Evolutionary conservation across 1,284 basidiomycete genomes (phyloP).

Genomic region (Trichosporon sp.): DNA sequence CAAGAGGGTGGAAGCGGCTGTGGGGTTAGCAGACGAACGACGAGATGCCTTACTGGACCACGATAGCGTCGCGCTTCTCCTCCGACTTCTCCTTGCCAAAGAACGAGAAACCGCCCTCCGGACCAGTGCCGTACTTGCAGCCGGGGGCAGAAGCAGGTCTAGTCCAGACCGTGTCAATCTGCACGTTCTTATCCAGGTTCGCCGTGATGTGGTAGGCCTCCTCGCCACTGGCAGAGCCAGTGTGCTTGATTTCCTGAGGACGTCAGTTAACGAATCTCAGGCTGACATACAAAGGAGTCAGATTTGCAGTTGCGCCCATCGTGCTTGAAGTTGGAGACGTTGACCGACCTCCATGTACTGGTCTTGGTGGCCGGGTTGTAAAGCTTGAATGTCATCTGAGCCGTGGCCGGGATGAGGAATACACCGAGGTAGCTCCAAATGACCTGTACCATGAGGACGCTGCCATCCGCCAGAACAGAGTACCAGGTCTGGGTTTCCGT

Average conservation of each 20-base stretch:
- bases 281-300: constrained; percentile 68
- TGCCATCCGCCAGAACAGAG: constrained; percentile 73
- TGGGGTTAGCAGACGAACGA: neutral
- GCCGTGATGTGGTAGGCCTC: constrained; percentile 74
- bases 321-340: constrained; percentile 70
- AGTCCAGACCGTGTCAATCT: constrained; percentile 68
- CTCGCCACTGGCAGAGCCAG: constrained; percentile 57
- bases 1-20: constrained; percentile 78
- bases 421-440: constrained; percentile 83
- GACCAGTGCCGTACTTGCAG: constrained; percentile 86
- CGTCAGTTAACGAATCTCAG: neutral
- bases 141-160: constrained; percentile 69
- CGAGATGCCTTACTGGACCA: constrained; percentile 58
- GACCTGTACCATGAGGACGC: constrained; percentile 78
- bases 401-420: constrained; percentile 59
- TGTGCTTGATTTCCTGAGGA: constrained; percentile 59
- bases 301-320: constrained; percentile 86
- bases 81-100: constrained; percentile 64
- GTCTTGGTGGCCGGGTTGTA: constrained; percentile 74
- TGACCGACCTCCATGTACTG: constrained; percentile 80
- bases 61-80: constrained; percentile 70
- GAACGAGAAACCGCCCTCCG: constrained; percentile 81
- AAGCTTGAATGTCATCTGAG: constrained; percentile 92
- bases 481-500: constrained; percentile 94
- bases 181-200: constrained; percentile 72